Base-by-base conservation (phyloP, 495 filamentous ascomycete species). In the Penicillium ochrochloron region DNA sequence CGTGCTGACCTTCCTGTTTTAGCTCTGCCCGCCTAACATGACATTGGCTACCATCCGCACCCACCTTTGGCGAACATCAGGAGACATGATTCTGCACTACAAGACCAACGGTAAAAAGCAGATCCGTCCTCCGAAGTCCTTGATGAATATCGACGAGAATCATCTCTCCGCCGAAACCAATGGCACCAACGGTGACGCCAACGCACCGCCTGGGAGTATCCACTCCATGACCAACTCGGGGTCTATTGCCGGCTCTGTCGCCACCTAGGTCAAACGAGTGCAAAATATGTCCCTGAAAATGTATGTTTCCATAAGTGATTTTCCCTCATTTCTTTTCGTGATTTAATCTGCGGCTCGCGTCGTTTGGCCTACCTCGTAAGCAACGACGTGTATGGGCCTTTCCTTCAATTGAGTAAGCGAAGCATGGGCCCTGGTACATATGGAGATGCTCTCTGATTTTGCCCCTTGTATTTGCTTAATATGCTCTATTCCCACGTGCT, bases 31-130 rank as follows among this genome's bases (percentile, higher is more conserved):
- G 17, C 82, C 85, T 5, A 90, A 89, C 11, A 97, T 97, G 91
- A 97, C 91, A 46, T 84, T 99, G 10, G 92, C 92, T 23, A 97
- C 94, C 0, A 87, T 99, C 29, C 88, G 92, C 52, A 86, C 92
- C 8, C 92, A 97, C 69, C 81, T 98, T 51, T 99, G 96, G 95
- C 91, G 95, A 65, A 91, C 89, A 27, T 90, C 91, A 14, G 92
- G 90, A 57, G 95, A 99, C 75, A 90, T 99, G 69, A 75, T 96
- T 33, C 80, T 99, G 39, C 86, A 91, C 66, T 99, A 98, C 83
- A 94, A 93, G 71, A 84, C 92, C 33, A 98, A 97, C 66, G 93
- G 92, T 25, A 86, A 86, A 73, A 92, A 92, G 57, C 74, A 76
- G 50, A 78, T 81, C 31, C 73, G 61, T 37, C 64, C 73, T 7